These are phyloP conservation scores for Onygena corvina DNA, from an alignment of 2,329 filamentous ascomycete genomes.

Conservation along the genomic window DNA sequence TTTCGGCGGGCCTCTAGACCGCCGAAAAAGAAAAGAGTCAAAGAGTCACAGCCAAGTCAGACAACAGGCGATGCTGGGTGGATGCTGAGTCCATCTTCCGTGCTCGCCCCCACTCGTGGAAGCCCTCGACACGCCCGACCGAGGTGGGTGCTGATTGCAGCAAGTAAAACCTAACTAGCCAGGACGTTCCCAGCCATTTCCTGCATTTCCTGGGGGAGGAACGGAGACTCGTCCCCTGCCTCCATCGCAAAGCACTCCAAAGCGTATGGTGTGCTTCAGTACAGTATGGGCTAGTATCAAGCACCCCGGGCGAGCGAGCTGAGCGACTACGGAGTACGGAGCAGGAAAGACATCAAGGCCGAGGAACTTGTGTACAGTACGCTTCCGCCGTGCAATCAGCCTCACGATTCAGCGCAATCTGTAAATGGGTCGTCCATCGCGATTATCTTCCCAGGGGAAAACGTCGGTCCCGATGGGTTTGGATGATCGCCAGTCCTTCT, in stretches of 20 bases:
- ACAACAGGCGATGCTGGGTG: not conserved
- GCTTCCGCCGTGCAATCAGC: too few species aligned
- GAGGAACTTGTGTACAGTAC: too few species aligned
- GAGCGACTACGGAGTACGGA: too few species aligned
- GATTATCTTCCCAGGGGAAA: too few species aligned
- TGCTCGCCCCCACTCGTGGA: conserved; percentile 2
- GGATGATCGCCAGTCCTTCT: too few species aligned
- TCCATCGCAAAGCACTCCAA: not conserved
- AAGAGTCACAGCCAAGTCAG: not conserved
- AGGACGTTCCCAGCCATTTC: not conserved
- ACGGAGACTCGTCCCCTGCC: not conserved
- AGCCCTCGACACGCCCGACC: not conserved
- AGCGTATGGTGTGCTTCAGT: not conserved
- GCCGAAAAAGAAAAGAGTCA: not conserved
- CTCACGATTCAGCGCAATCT: too few species aligned
- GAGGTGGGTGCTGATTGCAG: not conserved
- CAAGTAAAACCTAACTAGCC: not conserved
- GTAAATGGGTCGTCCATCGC: too few species aligned
- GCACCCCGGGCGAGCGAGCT: too few species aligned
- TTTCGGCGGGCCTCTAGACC: conserved; percentile 3
- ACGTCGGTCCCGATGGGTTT: too few species aligned
- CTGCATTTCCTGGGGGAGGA: not conserved
- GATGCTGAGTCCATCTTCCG: not conserved
- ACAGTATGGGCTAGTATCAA: too few species aligned
- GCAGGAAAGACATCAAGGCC: too few species aligned